Conservation (phyloP, 805 yeast genomes). For the Wickerhamiella australiensis region DNA sequence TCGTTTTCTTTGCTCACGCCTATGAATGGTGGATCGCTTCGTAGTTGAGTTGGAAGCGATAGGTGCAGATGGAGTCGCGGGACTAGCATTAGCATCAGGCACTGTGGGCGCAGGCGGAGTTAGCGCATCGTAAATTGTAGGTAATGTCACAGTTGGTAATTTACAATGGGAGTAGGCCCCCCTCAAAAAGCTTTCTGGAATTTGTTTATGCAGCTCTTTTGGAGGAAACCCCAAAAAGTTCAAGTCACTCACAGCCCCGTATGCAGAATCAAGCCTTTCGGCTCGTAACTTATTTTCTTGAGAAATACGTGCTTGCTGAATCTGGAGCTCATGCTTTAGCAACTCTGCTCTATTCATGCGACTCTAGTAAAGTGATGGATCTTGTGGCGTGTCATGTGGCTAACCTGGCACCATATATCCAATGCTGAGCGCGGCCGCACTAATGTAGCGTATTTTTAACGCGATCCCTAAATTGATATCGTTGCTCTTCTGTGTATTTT, state of each 20-base stretch:
- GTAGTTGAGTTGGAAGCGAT: not conserved
- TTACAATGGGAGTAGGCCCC: conserved; percentile 5
- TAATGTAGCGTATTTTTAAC: too few relatives aligned
- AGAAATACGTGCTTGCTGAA: conserved; percentile 16
- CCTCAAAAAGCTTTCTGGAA: conserved; percentile 1
- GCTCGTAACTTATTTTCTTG: conserved; percentile 9
- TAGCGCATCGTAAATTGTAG: not conserved
- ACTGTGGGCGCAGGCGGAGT: not conserved
- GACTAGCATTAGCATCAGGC: not conserved
- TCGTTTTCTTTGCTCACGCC: not conserved
- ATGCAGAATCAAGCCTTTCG: conserved; percentile 3
- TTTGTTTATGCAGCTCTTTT: not conserved
- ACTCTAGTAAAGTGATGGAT: not conserved
- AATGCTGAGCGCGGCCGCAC: too few relatives aligned
- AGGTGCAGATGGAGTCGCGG: not conserved
- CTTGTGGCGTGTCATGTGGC: not conserved
- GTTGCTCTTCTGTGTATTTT: too few relatives aligned
- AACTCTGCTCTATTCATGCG: conserved; percentile 13
- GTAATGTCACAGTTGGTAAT: conserved; percentile 9
- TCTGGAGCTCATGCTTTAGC: conserved; percentile 19
- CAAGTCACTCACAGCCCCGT: not conserved
- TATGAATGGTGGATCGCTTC: not conserved
- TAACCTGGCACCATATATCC: too few relatives aligned
- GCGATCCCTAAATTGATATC: too few relatives aligned
- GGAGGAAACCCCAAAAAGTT: conserved; percentile 8